These are phyloP conservation scores for Cyclanthera cordifolia DNA, from an alignment of 306 rosid genomes.

Conservation along the genomic window DNA sequence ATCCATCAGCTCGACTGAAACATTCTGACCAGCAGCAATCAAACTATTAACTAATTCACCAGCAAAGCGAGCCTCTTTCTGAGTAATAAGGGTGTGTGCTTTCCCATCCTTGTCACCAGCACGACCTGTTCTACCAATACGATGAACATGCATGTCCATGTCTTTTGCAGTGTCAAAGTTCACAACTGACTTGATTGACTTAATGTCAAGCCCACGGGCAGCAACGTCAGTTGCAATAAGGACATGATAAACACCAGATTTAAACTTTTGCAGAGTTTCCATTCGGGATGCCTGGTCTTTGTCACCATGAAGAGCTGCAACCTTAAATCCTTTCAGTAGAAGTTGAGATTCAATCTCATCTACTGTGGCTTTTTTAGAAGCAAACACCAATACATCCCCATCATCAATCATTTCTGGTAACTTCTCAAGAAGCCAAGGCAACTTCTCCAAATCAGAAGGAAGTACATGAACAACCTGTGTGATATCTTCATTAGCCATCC, in stretches of 20 bases:
- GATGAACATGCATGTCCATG: conserved; percentile 99
- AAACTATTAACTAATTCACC: conserved; percentile 91
- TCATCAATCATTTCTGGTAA: conserved; percentile 77
- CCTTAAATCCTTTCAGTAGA: conserved; percentile 56
- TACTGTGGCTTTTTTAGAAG: conserved; percentile 84
- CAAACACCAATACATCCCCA: conserved; percentile 87
- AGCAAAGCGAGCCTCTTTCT: conserved; percentile 90
- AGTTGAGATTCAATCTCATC: conserved; percentile 86
- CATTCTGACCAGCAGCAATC: conserved; percentile 92
- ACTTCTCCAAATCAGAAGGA: conserved; percentile 77
- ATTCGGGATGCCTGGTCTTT: conserved; percentile 95
- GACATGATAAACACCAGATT: conserved; percentile 77
- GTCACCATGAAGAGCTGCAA: conserved; percentile 91
- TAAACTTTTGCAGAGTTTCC: conserved; percentile 83
- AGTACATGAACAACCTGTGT: conserved; percentile 89
- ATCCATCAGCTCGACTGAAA: conserved; percentile 78
- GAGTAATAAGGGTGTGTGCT: conserved; percentile 84
- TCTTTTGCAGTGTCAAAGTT: conserved; percentile 95
- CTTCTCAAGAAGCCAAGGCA: conserved; percentile 80
- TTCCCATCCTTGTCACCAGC: conserved; percentile 98
- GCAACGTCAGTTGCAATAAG: conserved; percentile 99
- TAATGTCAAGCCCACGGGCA: conserved; percentile 97
- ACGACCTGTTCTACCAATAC: conserved; percentile 97
- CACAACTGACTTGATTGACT: conserved; percentile 90
- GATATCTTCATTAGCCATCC: conserved; percentile 95